Conservation (phyloP, 345 rosid species). For the Mallotus nudiflorus region DNA sequence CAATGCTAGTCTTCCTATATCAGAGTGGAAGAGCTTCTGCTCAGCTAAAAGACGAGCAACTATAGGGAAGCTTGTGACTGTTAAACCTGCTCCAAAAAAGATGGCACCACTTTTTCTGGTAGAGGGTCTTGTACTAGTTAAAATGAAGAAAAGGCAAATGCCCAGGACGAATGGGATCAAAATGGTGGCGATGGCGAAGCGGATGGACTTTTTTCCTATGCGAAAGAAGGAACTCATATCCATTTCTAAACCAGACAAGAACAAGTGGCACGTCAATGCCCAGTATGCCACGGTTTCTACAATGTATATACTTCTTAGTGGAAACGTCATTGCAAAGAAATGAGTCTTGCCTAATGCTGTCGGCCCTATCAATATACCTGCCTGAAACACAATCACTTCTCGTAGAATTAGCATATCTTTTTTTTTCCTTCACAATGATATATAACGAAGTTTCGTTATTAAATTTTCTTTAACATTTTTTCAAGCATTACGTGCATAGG, state of each 20-base stretch:
- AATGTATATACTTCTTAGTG: constrained; percentile 29
- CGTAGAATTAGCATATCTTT: too few relatives aligned
- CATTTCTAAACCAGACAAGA: constrained; percentile 64
- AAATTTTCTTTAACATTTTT: too few relatives aligned
- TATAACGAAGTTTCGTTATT: too few relatives aligned
- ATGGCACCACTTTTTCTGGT: background rate
- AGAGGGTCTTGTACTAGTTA: background rate
- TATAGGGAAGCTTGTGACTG: constrained; percentile 31
- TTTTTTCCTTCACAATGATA: too few relatives aligned
- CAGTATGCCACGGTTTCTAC: constrained; percentile 54
- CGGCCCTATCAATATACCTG: constrained; percentile 53
- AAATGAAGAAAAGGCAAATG: constrained; percentile 28
- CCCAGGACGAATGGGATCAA: constrained; percentile 40
- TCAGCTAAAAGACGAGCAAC: constrained; percentile 25
- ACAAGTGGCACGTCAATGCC: constrained; percentile 50
- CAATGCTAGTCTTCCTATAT: constrained; percentile 28
- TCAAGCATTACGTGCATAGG: too few relatives aligned
- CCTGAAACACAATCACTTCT: constrained; percentile 28
- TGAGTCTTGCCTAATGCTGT: background rate
- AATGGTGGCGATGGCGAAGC: constrained; percentile 42
- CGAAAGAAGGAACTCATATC: constrained; percentile 44
- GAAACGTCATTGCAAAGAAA: constrained; percentile 9
- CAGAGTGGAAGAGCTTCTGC: constrained; percentile 31
- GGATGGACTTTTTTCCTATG: constrained; percentile 23
- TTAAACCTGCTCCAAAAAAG: constrained; percentile 17